Conservation (phyloP, 1,284 basidiomycete genomes). For the Rhodotorula sp. region DNA sequence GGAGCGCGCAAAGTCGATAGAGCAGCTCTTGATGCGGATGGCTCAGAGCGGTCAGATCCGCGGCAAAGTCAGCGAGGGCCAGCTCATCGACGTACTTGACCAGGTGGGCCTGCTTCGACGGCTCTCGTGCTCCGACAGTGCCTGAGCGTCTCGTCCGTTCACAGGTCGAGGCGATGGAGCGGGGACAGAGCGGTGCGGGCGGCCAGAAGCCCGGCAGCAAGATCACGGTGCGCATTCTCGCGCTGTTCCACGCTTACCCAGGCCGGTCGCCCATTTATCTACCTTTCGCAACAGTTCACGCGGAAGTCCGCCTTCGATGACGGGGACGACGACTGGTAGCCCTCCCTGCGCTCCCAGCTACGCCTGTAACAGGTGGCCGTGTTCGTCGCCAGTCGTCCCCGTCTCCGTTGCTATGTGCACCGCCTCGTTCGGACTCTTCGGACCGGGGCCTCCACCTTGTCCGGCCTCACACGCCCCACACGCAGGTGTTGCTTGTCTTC, state of each 20-base stretch:
- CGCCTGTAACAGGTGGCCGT: background rate
- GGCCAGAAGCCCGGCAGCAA: slow-evolving; percentile 57
- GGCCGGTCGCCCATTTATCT: background rate
- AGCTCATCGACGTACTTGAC: slow-evolving; percentile 86
- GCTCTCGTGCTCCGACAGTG: background rate
- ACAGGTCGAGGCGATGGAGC: slow-evolving; percentile 59
- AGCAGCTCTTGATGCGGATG: slow-evolving; percentile 81
- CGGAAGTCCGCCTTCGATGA: slow-evolving; percentile 62
- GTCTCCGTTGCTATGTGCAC: background rate
- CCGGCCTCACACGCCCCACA: no score
- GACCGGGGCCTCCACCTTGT: background rate
- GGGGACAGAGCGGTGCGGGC: slow-evolving; percentile 58
- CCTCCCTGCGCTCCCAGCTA: no score
- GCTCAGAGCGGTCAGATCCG: slow-evolving; percentile 87
- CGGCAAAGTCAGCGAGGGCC: slow-evolving; percentile 78
- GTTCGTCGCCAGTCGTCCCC: background rate
- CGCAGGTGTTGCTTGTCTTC: no score
- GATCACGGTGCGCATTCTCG: slow-evolving; percentile 59
- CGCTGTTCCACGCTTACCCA: background rate
- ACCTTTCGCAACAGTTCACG: slow-evolving; percentile 59
- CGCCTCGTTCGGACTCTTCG: background rate
- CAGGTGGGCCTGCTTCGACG: slow-evolving; percentile 61
- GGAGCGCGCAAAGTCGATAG: slow-evolving; percentile 79
- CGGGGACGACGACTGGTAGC: slow-evolving; percentile 60
- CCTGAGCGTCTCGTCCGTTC: background rate